A percentile compares a stretch with the other conserved stretches of the same genome.
These are phyloP conservation scores for Arachis stenosperma DNA, from an alignment of 306 rosid genomes.

Conservation along the genomic window DNA sequence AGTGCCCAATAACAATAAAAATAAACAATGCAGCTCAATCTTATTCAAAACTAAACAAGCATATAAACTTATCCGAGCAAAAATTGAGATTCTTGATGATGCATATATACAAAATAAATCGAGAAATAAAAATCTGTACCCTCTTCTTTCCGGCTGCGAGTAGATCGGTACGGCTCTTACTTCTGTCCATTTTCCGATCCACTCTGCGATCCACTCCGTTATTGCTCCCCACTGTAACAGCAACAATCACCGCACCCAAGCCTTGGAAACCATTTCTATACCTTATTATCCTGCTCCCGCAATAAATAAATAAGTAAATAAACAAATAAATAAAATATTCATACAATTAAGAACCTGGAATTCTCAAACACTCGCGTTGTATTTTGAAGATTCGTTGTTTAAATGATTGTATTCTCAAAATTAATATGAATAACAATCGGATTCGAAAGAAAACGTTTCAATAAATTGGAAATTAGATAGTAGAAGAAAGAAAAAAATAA, in stretches of 20 bases:
- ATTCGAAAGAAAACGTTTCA: slow-evolving; percentile 18
- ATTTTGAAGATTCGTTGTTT: background rate
- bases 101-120: background rate
- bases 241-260: slow-evolving; percentile 41
- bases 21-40: slow-evolving; percentile 9
- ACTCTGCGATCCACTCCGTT: slow-evolving; percentile 72
- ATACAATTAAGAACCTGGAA: background rate
- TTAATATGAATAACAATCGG: background rate
- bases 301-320: background rate
- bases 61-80: slow-evolving; percentile 10
- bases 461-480: background rate
- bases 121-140: slow-evolving; percentile 44
- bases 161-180: slow-evolving; percentile 90
- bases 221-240: slow-evolving; percentile 48
- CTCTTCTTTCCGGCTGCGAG: slow-evolving; percentile 87
- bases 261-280: slow-evolving; percentile 45
- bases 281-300: slow-evolving; percentile 42
- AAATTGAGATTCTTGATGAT: slow-evolving; percentile 14
- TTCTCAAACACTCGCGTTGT: background rate
- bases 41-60: background rate
- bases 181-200: slow-evolving; percentile 83
- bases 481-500: background rate
- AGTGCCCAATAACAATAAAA: background rate
- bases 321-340: background rate
- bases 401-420: slow-evolving; percentile 1